A percentile compares a stretch with the other conserved stretches of the same genome.
These are phyloP conservation scores for Berberis vulgaris DNA, from an alignment of 164 flowering plant species.

Conservation along the genomic window DNA sequence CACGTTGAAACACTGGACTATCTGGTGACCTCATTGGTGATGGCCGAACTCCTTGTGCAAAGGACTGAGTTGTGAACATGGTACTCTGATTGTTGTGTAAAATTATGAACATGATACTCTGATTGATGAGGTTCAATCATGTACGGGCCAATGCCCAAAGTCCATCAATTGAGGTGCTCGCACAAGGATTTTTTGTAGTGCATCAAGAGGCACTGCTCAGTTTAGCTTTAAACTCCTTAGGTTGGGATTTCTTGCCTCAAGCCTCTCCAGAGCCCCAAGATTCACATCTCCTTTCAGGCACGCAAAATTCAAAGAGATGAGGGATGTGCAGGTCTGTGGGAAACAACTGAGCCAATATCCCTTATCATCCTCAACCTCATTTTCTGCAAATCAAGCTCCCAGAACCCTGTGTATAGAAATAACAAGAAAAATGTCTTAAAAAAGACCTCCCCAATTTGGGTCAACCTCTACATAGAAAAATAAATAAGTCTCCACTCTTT, in stretches of 20 bases:
- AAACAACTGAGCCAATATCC: constrained; percentile 84
- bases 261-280: constrained; percentile 60
- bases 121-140: constrained; percentile 35
- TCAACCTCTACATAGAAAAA: too few species aligned
- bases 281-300: constrained; percentile 76
- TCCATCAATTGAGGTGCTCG: constrained; percentile 70
- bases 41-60: too few species aligned
- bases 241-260: constrained; percentile 69
- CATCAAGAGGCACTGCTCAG: constrained; percentile 52
- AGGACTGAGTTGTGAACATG: too few species aligned
- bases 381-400: constrained; percentile 86
- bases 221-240: constrained; percentile 59
- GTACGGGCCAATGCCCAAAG: constrained; percentile 58
- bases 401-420: constrained; percentile 31
- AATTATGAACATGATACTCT: too few species aligned
- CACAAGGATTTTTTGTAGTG: constrained; percentile 43
- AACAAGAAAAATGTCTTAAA: background rate
- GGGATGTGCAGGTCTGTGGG: constrained; percentile 70
- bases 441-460: background rate
- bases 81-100: too few species aligned
- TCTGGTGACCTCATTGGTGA: too few species aligned
- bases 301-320: constrained; percentile 71
- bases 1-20: too few species aligned
- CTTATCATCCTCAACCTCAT: constrained; percentile 62
- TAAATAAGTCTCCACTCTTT: too few species aligned